Conservation (phyloP, 2,329 filamentous ascomycete species). For the Aspergillus ibericus region DNA sequence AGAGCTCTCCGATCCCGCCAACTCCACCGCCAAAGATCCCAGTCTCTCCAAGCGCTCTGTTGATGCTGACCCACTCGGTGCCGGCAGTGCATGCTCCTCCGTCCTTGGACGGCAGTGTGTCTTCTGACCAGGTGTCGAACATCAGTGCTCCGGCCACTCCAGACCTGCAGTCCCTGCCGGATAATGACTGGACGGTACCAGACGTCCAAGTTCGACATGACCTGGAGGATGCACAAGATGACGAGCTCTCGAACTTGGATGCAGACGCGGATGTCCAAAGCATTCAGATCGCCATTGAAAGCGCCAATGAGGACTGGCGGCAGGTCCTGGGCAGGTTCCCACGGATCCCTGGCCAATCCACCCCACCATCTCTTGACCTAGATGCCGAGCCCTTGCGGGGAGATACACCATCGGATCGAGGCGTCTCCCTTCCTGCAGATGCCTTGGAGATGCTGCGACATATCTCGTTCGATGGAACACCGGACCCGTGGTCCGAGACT, state of each 20-base stretch:
- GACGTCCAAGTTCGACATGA: conserved; percentile 38
- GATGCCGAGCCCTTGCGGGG: conserved; percentile 23
- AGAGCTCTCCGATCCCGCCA: conserved; percentile 48
- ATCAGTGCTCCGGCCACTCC: conserved; percentile 85
- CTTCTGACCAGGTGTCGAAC: conserved; percentile 80
- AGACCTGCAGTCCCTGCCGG: conserved; percentile 60
- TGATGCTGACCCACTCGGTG: conserved; percentile 68
- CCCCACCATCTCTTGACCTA: conserved; percentile 19
- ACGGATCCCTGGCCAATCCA: conserved; percentile 31
- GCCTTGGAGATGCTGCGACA: conserved; percentile 79
- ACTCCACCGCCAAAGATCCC: conserved; percentile 60
- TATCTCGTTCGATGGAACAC: conserved; percentile 58
- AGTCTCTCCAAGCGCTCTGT: conserved; percentile 73
- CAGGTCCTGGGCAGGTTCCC: conserved; percentile 44
- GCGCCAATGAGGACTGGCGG: conserved; percentile 60
- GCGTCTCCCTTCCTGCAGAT: conserved; percentile 73
- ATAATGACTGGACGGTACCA: conserved; percentile 60
- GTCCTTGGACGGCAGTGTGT: conserved; percentile 84
- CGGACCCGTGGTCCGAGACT: conserved; percentile 40
- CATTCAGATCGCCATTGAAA: conserved; percentile 42
- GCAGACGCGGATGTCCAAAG: conserved; percentile 28
- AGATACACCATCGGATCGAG: conserved; percentile 45
- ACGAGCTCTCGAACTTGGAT: conserved; percentile 25
- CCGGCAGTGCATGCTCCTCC: conserved; percentile 78
- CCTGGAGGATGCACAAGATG: conserved; percentile 30